These are phyloP conservation scores for Fusarium liriodendri DNA, from an alignment of 2,329 filamentous ascomycete genomes.

Conservation along the genomic window DNA sequence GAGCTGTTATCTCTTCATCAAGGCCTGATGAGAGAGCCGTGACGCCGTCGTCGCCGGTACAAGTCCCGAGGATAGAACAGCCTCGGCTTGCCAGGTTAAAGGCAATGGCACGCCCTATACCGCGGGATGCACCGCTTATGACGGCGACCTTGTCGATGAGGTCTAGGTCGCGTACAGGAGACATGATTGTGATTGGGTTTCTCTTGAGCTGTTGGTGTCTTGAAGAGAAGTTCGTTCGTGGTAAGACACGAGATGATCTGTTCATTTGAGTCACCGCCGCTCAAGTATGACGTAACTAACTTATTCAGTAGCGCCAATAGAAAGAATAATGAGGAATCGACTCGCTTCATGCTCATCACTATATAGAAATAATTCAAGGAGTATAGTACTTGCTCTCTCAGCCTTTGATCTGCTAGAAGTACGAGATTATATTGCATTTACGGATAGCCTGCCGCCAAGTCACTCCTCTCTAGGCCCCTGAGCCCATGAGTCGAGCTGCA, in stretches of 20 bases:
- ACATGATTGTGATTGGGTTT: background rate
- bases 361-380: background rate
- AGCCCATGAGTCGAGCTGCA: background rate
- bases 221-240: background rate
- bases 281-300: background rate
- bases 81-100: slow-evolving; percentile 45
- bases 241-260: background rate
- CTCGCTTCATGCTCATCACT: background rate
- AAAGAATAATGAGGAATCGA: background rate
- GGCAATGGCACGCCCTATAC: slow-evolving; percentile 45
- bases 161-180: slow-evolving; percentile 17
- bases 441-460: background rate
- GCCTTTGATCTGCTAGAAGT: background rate
- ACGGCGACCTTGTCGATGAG: slow-evolving; percentile 32
- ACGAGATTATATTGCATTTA: background rate
- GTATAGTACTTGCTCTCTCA: background rate
- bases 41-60: slow-evolving; percentile 35
- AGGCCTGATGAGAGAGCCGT: slow-evolving; percentile 32
- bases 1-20: slow-evolving; percentile 31
- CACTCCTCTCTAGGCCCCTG: background rate
- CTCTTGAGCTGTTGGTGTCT: background rate
- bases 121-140: slow-evolving; percentile 35
- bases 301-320: background rate
- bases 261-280: background rate
- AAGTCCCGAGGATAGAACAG: slow-evolving; percentile 48